Percentiles rank a stretch among this genome's conserved stretches.
These are phyloP conservation scores for Pseudocohnilembus persalinus DNA, from an alignment of 169 alveolate species.

Conservation along the genomic window DNA sequence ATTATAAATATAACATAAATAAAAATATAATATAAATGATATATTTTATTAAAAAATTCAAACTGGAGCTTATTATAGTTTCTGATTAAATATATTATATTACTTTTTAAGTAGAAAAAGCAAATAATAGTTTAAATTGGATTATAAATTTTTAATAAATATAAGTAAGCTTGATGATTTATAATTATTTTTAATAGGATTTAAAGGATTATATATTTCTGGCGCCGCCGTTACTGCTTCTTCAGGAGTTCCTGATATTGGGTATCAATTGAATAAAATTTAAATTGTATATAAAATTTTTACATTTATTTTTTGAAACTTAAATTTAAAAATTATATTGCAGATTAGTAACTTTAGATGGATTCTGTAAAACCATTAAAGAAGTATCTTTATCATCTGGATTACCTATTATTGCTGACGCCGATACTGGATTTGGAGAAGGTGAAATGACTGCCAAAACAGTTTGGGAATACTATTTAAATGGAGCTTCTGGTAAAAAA, in stretches of 20 bases:
- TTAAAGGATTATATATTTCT: conserved; percentile 79
- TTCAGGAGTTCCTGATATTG: conserved; percentile 87
- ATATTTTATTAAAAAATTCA: no score
- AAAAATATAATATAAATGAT: no score
- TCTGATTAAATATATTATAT: no score
- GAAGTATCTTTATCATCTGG: conserved; percentile 61
- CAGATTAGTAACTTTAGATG: conserved; percentile 57
- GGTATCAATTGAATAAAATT: conserved; percentile 48
- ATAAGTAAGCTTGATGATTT: conserved; percentile 18
- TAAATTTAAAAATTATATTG: no score
- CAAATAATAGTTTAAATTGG: no score
- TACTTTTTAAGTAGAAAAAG: no score
- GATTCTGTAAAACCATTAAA: conserved; percentile 53
- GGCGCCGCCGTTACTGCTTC: conserved; percentile 87
- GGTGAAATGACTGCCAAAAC: conserved; percentile 82
- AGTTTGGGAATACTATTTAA: conserved; percentile 74
- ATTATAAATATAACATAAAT: background rate
- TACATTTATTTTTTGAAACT: background rate
- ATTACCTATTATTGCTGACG: conserved; percentile 81
- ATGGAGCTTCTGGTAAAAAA: conserved; percentile 89
- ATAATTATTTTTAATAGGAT: conserved; percentile 61
- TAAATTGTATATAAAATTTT: background rate
- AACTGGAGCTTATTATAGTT: no score
- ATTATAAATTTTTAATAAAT: background rate
- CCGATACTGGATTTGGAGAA: conserved; percentile 90